Base-by-base conservation (phyloP, 163 green algal genomes). In the Smithsoniella earleae region DNA sequence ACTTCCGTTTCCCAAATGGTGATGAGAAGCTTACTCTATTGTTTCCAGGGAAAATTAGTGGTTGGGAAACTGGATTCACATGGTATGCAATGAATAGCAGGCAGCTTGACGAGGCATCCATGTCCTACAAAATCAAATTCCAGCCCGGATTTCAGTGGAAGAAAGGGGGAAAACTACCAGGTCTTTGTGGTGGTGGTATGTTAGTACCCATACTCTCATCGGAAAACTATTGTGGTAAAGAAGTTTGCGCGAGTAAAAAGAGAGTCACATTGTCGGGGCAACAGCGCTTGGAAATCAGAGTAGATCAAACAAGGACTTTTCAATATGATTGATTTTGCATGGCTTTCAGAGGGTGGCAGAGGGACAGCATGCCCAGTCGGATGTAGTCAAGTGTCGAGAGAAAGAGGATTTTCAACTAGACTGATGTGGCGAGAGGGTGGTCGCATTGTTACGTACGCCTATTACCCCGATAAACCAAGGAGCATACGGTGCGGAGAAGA, bases 401-500 rank as follows among this genome's bases (percentile, higher is more conserved):
- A 69, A 25, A 30, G 58, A 30, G 58, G 58, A 43, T 69, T 69
- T 13, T 69, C 58, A 33, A 69, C 34, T n/a, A 30, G 58, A 34
- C 34, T 69, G n/a, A 69, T 69, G 58, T 69, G 58, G 58, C 18
- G 58, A 38, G 18, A 33, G 5, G 25, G 43, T 34, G 58, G 58
- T n/a, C 27, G 58, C 58, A 34, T 36, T 18, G 58, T 69, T 30
- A 69, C 58, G 43, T 69, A 69, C 16, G 58, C 58, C 22, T 69
- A 69, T 33, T 69, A 69, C 58, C 58, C 58, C 8, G 58, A 69
- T 13, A 69, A 69, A 31, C 58, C 58, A 16, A 69, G 43, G 58
- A 69, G 58, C 34, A 69, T 69, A 22, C 58, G 58, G 5, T 69
- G 58, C 2, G 58, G 58, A 13, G 58, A 69, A 69, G 58, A 69